Percentiles rank a stretch among this genome's conserved stretches.
Conservation (phyloP, 805 yeast genomes). For the Candida cerambycidarum region DNA sequence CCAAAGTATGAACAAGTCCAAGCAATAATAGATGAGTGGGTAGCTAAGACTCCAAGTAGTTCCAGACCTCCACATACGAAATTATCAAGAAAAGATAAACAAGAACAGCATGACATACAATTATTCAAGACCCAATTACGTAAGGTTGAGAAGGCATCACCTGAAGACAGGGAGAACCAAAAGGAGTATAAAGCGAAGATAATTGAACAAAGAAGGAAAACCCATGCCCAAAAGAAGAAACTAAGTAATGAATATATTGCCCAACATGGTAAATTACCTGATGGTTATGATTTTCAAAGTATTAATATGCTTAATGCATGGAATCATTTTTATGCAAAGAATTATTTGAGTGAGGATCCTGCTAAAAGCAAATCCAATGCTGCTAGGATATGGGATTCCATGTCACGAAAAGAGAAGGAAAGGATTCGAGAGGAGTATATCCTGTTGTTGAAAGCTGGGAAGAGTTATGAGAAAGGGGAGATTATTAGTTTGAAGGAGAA, state of each 20-base stretch:
- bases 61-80: constrained; percentile 12
- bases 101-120: constrained; percentile 3
- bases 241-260: constrained; percentile 10
- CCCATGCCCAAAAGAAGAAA: constrained; percentile 17
- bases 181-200: constrained; percentile 11
- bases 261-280: constrained; percentile 14
- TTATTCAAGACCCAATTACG: constrained; percentile 10
- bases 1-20: constrained; percentile 12
- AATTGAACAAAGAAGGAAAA: constrained; percentile 7
- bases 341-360: constrained; percentile 3
- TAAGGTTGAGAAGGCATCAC: background rate
- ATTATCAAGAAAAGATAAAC: constrained; percentile 3
- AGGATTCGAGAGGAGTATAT: constrained; percentile 27
- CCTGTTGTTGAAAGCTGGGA: constrained; percentile 19
- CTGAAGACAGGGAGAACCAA: background rate
- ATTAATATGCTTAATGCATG: constrained; percentile 34
- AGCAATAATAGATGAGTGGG: constrained; percentile 19
- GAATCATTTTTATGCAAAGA: constrained; percentile 27
- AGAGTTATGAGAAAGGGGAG: constrained; percentile 13
- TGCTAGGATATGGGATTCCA: constrained; percentile 23
- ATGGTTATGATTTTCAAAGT: constrained; percentile 8
- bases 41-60: background rate
- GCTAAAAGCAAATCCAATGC: constrained; percentile 12
- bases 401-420: constrained; percentile 29
- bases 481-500: constrained; percentile 9